Evolutionary conservation across 192 early-diverging fungal species (phyloP).

Genomic region (Coemansia sp.): DNA sequence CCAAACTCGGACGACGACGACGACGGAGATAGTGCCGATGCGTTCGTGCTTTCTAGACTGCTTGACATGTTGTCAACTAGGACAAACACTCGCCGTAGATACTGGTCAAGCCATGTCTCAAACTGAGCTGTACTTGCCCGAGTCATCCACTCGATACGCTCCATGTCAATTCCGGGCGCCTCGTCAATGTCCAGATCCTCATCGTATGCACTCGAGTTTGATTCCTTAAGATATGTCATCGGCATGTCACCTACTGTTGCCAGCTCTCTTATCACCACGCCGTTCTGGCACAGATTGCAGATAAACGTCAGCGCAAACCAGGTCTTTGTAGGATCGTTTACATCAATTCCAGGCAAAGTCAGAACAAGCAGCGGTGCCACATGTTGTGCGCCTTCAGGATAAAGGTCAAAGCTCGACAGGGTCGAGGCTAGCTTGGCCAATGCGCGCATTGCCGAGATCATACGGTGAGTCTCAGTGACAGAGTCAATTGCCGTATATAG

Average conservation of each 20-base stretch:
- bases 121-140: conserved; percentile 76
- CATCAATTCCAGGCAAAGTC: conserved; percentile 85
- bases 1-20: conserved; percentile 18
- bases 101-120: conserved; percentile 85
- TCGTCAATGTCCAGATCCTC: conserved; percentile 47
- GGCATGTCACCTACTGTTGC: conserved; percentile 37
- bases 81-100: conserved; percentile 71
- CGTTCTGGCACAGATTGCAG: conserved; percentile 40
- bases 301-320: conserved; percentile 48
- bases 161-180: conserved; percentile 52
- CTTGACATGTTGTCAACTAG: conserved; percentile 59
- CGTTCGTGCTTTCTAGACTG: conserved; percentile 26
- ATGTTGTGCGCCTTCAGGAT: conserved; percentile 82
- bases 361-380: conserved; percentile 73
- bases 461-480: conserved; percentile 79
- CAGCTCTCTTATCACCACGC: conserved; percentile 47
- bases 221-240: conserved; percentile 10
- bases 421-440: conserved; percentile 69
- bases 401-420: conserved; percentile 70
- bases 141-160: conserved; percentile 66
- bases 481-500: conserved; percentile 84
- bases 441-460: conserved; percentile 73
- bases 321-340: conserved; percentile 89
- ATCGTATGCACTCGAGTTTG: conserved; percentile 37
- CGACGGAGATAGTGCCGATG: not conserved